Base-by-base conservation (phyloP, 306 rosid species). In the Gastrolobium bilobum region DNA sequence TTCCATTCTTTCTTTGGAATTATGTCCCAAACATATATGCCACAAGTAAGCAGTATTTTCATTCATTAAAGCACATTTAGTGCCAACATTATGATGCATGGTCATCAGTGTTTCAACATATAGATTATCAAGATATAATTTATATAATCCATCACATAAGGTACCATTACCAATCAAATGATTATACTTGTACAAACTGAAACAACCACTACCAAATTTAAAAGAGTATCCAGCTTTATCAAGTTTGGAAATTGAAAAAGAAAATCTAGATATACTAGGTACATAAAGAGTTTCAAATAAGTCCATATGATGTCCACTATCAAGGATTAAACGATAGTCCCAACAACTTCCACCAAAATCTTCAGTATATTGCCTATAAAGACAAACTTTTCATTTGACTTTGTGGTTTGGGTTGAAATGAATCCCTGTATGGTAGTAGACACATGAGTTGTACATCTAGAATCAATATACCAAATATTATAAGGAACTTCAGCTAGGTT, bases 1-100 rank as follows among this genome's bases (percentile, higher is more conserved):
- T 52, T 52, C 30, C 58, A 52, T 52, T 52, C 58, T 52, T 52
- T 52, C 58, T 15, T 52, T 52, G 5, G 58, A 52, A 13, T n/a
- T 14, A 15, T 52, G 58, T 52, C 58, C 58, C 58, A 52, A n/a
- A 14, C 30, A 3, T n/a, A n/a, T 52, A 52, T 52, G 58, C 58
- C 29, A 52, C 58, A 52, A 52, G 58, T 52, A 52, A 52, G 58
- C 58, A 52, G 58, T 2, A 42, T 6, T 13, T 52, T 52, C 29
- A n/a, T 52, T 6, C 4, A 11, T 11, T 4, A 52, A 52, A 20
- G 26, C 26, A 20, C 26, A 20, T 20, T 20, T 20, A 20, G 26
- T 20, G 26, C 26, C 26, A 20, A 20, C 26, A 20, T 1, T 20
- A 20, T 20, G 26, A 20, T 20, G 26, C 26, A 20, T 0, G 26